Evolutionary conservation across 352 stramenopile species (phyloP).

Genomic region (Peronospora destructor): DNA sequence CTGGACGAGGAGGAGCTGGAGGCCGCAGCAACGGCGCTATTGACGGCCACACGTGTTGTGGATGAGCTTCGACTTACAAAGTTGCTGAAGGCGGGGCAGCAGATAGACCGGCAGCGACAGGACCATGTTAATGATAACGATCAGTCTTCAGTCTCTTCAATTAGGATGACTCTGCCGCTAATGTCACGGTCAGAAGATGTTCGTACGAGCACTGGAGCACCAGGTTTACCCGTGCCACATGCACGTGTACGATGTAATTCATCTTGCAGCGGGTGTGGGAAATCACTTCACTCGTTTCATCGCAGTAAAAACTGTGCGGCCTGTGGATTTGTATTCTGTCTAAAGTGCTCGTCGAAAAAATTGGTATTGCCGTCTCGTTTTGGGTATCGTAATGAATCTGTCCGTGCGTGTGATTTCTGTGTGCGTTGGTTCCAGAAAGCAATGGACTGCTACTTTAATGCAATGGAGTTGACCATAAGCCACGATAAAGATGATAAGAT

Average conservation of each 20-base stretch:
- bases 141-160: constrained; percentile 12
- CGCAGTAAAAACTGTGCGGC: constrained; percentile 49
- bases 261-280: constrained; percentile 44
- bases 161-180: constrained; percentile 4
- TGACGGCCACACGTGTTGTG: constrained; percentile 47
- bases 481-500: constrained; percentile 12
- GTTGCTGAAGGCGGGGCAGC: constrained; percentile 37
- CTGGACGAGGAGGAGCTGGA: constrained; percentile 41
- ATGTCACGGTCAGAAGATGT: constrained; percentile 6
- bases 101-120: constrained; percentile 36
- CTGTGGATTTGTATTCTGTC: constrained; percentile 58
- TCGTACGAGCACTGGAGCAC: constrained; percentile 4
- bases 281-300: constrained; percentile 68
- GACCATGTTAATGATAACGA: constrained; percentile 1
- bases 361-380: constrained; percentile 54
- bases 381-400: constrained; percentile 39
- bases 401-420: constrained; percentile 59
- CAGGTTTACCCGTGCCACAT: constrained; percentile 38
- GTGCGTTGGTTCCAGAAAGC: constrained; percentile 58
- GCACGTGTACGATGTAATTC: constrained; percentile 29
- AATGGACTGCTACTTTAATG: constrained; percentile 60
- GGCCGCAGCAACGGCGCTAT: constrained; percentile 41
- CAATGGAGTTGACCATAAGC: constrained; percentile 35
- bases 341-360: constrained; percentile 52
- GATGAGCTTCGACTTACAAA: constrained; percentile 52